phyloP scores from a whole-genome alignment of 1,139 yeast species.

The Taphrina betulina region DNA sequence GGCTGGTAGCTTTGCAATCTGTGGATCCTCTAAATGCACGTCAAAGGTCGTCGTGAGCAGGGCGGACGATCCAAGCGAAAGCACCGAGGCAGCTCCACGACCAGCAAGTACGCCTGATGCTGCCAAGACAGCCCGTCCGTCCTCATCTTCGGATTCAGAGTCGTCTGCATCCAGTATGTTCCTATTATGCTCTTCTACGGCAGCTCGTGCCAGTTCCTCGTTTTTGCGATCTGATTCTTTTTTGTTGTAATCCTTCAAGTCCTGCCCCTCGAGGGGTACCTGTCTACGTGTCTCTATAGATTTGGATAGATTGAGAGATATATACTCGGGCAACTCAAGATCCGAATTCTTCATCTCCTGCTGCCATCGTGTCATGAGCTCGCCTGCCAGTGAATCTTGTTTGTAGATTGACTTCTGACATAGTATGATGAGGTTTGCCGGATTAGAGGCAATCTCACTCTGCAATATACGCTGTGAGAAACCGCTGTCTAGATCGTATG shows the following conservation, averaged over 20 bases:
- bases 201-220: conserved; percentile 54
- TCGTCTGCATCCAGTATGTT: conserved; percentile 51
- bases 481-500: conserved; percentile 65
- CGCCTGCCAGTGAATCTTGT: conserved; percentile 48
- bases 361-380: conserved; percentile 60
- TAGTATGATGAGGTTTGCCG: conserved; percentile 49
- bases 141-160: conserved; percentile 46
- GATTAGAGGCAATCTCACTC: conserved; percentile 30
- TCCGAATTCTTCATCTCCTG: conserved; percentile 37
- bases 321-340: conserved; percentile 10
- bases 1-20: conserved; percentile 22
- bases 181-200: conserved; percentile 57
- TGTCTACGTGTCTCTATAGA: conserved; percentile 34
- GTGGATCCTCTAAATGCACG: conserved; percentile 32
- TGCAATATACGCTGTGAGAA: conserved; percentile 48
- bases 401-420: conserved; percentile 52
- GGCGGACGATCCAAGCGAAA: conserved; percentile 33
- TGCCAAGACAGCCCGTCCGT: conserved; percentile 23
- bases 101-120: conserved; percentile 20
- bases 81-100: conserved; percentile 14
- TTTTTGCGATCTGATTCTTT: conserved; percentile 46
- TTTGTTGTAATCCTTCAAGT: conserved; percentile 43
- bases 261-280: conserved; percentile 45
- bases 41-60: conserved; percentile 33
- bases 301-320: conserved; percentile 15